Percentiles rank a stretch among this genome's conserved stretches.
phyloP scores from a whole-genome alignment of 2,329 filamentous ascomycete genomes.

The Cryphonectria carpinicola region DNA sequence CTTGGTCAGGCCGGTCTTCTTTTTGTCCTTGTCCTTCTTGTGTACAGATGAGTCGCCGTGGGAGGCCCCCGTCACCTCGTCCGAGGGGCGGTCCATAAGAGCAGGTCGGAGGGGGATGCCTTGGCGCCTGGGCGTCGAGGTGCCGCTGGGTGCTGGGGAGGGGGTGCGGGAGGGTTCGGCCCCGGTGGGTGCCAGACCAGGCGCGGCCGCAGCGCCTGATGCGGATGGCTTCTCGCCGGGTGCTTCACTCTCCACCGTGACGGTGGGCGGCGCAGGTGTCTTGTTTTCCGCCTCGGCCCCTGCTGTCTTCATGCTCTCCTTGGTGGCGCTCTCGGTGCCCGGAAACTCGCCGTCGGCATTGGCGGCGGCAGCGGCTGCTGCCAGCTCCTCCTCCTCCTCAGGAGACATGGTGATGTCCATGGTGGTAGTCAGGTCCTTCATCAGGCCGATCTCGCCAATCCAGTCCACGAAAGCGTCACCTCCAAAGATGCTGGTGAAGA shows the following conservation, averaged over 20 bases:
- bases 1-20: constrained; percentile 83
- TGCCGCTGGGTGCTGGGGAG: constrained; percentile 45
- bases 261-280: constrained; percentile 40
- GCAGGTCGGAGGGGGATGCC: constrained; percentile 78
- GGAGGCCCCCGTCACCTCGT: constrained; percentile 70
- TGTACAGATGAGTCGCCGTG: constrained; percentile 73
- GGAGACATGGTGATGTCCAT: constrained; percentile 96
- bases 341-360: constrained; percentile 56
- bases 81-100: constrained; percentile 80
- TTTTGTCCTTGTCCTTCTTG: constrained; percentile 63
- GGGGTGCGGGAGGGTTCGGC: constrained; percentile 47
- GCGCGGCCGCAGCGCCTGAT: constrained; percentile 33
- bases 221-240: constrained; percentile 29
- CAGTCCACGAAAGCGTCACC: constrained; percentile 94
- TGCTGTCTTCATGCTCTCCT: constrained; percentile 54
- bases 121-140: constrained; percentile 46
- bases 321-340: constrained; percentile 59
- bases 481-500: constrained; percentile 98
- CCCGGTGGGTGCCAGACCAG: constrained; percentile 41
- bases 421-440: constrained; percentile 96
- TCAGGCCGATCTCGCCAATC: constrained; percentile 96
- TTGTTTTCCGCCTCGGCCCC: constrained; percentile 38
- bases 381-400: constrained; percentile 69
- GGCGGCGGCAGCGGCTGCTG: constrained; percentile 38
- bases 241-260: constrained; percentile 45